Percentiles rank a stretch among this genome's conserved stretches.
phyloP scores from a whole-genome alignment of 2,329 filamentous ascomycete genomes.

The Spiromastix sp. region DNA sequence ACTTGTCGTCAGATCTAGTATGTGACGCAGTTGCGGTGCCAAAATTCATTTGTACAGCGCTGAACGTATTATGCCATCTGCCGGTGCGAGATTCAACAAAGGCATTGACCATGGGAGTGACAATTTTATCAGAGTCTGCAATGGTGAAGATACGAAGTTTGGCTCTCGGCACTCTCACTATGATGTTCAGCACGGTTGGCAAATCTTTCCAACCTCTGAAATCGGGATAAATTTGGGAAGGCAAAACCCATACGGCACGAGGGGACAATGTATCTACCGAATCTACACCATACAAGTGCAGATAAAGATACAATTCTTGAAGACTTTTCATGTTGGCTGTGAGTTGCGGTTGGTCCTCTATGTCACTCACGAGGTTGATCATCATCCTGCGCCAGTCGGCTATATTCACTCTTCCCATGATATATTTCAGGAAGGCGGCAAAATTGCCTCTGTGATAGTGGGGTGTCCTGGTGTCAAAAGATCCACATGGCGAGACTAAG shows the following conservation, averaged over 20 bases:
- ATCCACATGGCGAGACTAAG: too few species aligned
- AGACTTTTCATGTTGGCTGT: constrained; percentile 14
- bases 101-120: constrained; percentile 10
- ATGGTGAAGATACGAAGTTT: constrained; percentile 9
- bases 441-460: constrained; percentile 19
- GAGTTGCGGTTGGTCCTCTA: constrained; percentile 11
- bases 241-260: too few species aligned
- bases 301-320: constrained; percentile 19
- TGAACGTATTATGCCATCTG: constrained; percentile 13
- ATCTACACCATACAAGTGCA: constrained; percentile 17
- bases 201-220: constrained; percentile 14
- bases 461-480: too few species aligned
- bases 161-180: constrained; percentile 10
- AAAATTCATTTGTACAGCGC: constrained; percentile 16
- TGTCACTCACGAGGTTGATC: constrained; percentile 5
- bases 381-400: constrained; percentile 12
- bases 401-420: constrained; percentile 14
- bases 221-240: background rate
- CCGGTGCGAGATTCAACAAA: constrained; percentile 8
- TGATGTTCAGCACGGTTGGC: constrained; percentile 10
- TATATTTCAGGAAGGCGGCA: constrained; percentile 15
- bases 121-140: constrained; percentile 5
- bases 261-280: too few species aligned
- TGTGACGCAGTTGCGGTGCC: constrained; percentile 11
- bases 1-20: constrained; percentile 9